phyloP scores from a whole-genome alignment of 345 rosid species.

The Syzygium grande region DNA sequence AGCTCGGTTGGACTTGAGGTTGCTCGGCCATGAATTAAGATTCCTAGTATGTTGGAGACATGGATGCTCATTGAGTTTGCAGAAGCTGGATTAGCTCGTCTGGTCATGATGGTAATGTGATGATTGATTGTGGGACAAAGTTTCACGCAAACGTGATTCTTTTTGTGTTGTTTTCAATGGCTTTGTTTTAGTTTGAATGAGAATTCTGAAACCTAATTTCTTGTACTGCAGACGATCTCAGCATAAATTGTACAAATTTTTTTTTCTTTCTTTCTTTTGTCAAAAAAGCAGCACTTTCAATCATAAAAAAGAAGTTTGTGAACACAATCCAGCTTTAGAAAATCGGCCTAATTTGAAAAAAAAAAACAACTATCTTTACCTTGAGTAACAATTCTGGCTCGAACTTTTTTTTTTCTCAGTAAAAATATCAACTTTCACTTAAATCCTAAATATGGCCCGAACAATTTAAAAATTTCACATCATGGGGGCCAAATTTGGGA shows the following conservation, averaged over 20 bases:
- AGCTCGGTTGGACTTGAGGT: neutral
- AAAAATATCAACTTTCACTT: no score
- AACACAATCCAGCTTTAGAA: neutral
- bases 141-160: neutral
- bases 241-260: neutral
- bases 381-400: no score
- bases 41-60: neutral
- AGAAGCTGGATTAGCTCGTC: neutral
- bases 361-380: no score
- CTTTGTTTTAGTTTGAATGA: neutral
- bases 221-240: neutral
- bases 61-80: neutral
- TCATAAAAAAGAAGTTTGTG: neutral
- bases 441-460: no score
- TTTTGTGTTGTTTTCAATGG: neutral
- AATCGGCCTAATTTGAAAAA: neutral
- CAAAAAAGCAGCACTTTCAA: neutral
- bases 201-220: neutral
- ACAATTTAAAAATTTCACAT: no score
- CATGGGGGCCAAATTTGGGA: no score
- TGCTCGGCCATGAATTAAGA: neutral
- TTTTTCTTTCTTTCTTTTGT: rapidly evolving
- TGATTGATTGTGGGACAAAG: neutral
- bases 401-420: no score
- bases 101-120: neutral